Conservation (phyloP, 78 protist genomes). For the Cyanophora paradoxa region DNA sequence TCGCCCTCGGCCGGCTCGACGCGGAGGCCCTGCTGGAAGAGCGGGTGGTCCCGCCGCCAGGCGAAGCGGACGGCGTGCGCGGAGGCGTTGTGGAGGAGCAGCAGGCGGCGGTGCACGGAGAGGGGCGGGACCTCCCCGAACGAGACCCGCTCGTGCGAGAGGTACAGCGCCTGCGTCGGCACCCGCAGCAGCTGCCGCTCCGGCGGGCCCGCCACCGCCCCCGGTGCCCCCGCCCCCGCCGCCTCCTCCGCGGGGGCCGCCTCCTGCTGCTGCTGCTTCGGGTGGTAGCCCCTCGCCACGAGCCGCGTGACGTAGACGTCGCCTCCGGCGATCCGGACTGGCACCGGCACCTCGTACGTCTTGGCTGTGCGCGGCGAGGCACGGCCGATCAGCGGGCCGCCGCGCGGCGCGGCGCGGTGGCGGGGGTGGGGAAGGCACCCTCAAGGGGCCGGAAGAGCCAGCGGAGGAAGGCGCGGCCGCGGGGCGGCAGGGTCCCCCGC, state of each 20-base stretch:
- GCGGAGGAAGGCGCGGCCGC: background rate
- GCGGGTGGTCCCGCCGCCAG: background rate
- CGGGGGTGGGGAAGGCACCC: too few species aligned
- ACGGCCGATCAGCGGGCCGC: too few species aligned
- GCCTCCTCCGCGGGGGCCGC: background rate
- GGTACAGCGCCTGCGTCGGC: background rate
- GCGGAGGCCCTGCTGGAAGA: too few species aligned
- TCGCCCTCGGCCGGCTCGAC: too few species aligned
- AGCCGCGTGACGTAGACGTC: background rate
- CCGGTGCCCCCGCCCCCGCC: background rate
- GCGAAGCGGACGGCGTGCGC: background rate
- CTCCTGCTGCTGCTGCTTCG: background rate
- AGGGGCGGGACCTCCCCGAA: background rate
- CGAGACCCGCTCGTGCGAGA: background rate
- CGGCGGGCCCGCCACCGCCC: background rate
- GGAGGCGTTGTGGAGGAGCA: background rate
- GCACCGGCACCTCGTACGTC: background rate
- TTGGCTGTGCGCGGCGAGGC: too few species aligned
- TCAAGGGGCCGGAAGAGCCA: slow-evolving; percentile 1
- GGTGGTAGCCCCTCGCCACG: background rate
- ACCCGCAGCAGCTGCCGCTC: background rate
- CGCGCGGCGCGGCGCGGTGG: too few species aligned
- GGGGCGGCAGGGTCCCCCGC: background rate
- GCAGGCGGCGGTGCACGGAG: background rate
- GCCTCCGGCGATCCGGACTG: background rate